Percentiles rank a stretch among this genome's conserved stretches.
Evolutionary conservation across 805 yeast genomes (phyloP).

Genomic region (Babjeviella inositovora): DNA sequence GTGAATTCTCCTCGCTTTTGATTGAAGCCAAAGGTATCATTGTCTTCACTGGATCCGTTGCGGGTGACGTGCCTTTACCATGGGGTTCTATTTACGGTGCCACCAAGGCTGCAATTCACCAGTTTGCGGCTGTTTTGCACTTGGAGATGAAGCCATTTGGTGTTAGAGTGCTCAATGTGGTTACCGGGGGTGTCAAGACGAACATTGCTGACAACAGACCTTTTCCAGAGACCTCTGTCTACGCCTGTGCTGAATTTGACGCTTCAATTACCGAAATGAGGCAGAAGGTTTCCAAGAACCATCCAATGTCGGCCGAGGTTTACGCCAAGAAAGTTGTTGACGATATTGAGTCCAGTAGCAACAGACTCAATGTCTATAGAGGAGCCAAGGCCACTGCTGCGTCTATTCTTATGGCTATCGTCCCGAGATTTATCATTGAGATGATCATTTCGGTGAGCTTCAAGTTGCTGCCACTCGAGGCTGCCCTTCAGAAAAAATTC

Average conservation of each 20-base stretch:
- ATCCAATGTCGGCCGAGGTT: constrained; percentile 43
- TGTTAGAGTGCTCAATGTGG: constrained; percentile 52
- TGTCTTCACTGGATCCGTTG: constrained; percentile 60
- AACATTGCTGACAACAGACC: constrained; percentile 53
- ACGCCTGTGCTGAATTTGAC: constrained; percentile 27
- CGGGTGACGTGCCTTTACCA: constrained; percentile 56
- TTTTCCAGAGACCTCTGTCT: constrained; percentile 36
- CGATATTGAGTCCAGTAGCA: constrained; percentile 22
- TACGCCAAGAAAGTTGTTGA: constrained; percentile 41
- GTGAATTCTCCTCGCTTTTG: constrained; percentile 37
- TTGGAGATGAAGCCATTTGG: constrained; percentile 59
- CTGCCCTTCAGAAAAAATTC: constrained; percentile 8
- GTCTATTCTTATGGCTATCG: constrained; percentile 7
- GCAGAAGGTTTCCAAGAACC: constrained; percentile 39
- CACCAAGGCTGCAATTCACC: constrained; percentile 64
- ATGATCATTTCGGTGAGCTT: constrained; percentile 12
- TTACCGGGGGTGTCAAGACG: constrained; percentile 68
- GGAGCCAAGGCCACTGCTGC: constrained; percentile 20
- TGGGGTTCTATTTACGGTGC: constrained; percentile 53
- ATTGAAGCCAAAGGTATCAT: constrained; percentile 55
- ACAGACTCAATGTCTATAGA: constrained; percentile 35
- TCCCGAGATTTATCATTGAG: constrained; percentile 10
- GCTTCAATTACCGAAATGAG: no score
- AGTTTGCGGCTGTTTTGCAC: constrained; percentile 45
- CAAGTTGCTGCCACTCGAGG: constrained; percentile 15